Base-by-base conservation (phyloP, 2,329 filamentous ascomycete genomes). In the Cercospora sesami region DNA sequence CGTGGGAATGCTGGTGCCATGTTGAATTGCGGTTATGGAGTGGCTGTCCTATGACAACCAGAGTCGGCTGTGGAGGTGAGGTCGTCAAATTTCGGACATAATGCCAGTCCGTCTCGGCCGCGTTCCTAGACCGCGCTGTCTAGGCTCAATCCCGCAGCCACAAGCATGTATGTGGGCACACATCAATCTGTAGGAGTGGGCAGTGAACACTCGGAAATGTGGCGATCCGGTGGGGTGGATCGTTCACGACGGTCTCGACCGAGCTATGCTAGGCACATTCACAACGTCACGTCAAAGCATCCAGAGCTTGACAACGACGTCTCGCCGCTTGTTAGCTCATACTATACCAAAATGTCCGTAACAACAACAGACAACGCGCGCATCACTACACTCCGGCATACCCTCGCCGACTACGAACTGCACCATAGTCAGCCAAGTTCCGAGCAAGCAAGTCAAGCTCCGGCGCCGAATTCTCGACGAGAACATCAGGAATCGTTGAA, bases 361-460 rank as follows among this genome's bases (percentile, higher is more conserved):
- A 83, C 80, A n/a, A 82, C 81, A 31, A 81, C 80, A 31, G 75
- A 77, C 66, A 82, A 80, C 73, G 75, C 79, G 16, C 72, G 75
- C 45, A 77, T 76, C 67, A 79, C 80, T 66, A 75, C 76, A n/a
- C 73, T 80, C 16, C 74, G 75, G 14, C 73, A 78, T 18, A 68
- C 78, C 23, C 79, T 85, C 23, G 77, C 77, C 64, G 82, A 85
- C 74, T 84, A 85, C 74, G 80, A 83, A 33, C 76, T 85, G 53
- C 80, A 82, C 67, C 80, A 84, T 66, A 74, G 69, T 53, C 74
- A 78, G 4, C 73, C 74, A 1, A 51, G 60, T 3, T 58, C 74
- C n/a, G 30, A 63, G 63, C 36, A 74, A 53, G 67, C 75, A 68
- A 67, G 78, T 72, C 72, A 66, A 66, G 74, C 71, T 74, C 73